These are phyloP conservation scores for Lolium perenne DNA, from an alignment of 176 grass and related monocot genomes.

Conservation along the genomic window DNA sequence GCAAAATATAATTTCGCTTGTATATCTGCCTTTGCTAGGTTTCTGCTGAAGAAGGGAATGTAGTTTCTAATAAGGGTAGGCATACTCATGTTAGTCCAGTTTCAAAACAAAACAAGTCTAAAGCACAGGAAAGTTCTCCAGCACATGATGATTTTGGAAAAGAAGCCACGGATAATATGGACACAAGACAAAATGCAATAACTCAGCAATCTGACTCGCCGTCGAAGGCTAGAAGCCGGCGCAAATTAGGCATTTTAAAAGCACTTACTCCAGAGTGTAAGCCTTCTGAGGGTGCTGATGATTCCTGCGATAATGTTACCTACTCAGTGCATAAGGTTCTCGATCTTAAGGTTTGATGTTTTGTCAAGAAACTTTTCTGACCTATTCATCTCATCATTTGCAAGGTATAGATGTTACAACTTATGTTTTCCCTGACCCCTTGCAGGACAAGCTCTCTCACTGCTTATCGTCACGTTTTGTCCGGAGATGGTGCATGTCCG, in stretches of 20 bases:
- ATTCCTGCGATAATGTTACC: slow-evolving; percentile 54
- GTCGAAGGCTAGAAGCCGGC: slow-evolving; percentile 66
- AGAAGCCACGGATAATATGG: slow-evolving; percentile 47
- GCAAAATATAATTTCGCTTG: slow-evolving; percentile 26
- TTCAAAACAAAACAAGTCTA: slow-evolving; percentile 56
- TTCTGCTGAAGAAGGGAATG: slow-evolving; percentile 77
- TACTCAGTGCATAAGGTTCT: slow-evolving; percentile 48
- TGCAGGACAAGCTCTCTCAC: slow-evolving; percentile 78
- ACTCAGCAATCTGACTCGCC: slow-evolving; percentile 52
- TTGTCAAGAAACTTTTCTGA: slow-evolving; percentile 25
- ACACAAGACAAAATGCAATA: slow-evolving; percentile 45
- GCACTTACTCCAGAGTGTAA: slow-evolving; percentile 62
- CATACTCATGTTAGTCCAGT: slow-evolving; percentile 53
- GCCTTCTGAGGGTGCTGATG: slow-evolving; percentile 49
- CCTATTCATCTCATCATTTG: slow-evolving; percentile 5
- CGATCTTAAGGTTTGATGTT: slow-evolving; percentile 68
- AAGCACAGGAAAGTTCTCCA: slow-evolving; percentile 52
- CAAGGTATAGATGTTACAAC: slow-evolving; percentile 18
- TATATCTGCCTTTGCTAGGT: slow-evolving; percentile 59
- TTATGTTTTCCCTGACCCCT: slow-evolving; percentile 42
- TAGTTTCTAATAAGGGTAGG: slow-evolving; percentile 60
- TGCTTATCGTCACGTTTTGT: slow-evolving; percentile 86
- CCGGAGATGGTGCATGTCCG: slow-evolving; percentile 92
- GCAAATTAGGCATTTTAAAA: slow-evolving; percentile 76
- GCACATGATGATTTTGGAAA: slow-evolving; percentile 60